phyloP scores from a whole-genome alignment of 495 filamentous ascomycete species.

The Gamarada debralockiae region DNA sequence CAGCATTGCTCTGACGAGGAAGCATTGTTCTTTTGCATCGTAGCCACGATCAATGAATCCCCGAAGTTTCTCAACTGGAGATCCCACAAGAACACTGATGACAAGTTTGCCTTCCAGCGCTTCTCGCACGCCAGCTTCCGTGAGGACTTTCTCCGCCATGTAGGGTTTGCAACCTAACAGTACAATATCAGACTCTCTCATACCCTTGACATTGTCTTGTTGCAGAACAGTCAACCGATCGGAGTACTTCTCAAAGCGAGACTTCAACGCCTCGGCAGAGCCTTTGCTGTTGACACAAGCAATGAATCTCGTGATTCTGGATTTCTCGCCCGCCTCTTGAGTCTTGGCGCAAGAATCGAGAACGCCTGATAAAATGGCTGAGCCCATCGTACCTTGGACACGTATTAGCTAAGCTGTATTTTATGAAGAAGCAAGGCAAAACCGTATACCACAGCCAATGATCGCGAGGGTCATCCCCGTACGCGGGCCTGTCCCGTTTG shows the following conservation, averaged over 20 bases:
- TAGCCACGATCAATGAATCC: slow-evolving; percentile 19
- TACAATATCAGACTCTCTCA: slow-evolving; percentile 32
- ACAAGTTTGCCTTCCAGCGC: slow-evolving; percentile 76
- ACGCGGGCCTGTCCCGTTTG: background rate
- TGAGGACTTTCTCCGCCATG: slow-evolving; percentile 61
- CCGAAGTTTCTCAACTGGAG: slow-evolving; percentile 37
- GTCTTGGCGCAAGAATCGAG: slow-evolving; percentile 48
- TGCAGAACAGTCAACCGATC: slow-evolving; percentile 1
- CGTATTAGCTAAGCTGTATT: background rate
- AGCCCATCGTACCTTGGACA: slow-evolving; percentile 67
- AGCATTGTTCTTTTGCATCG: slow-evolving; percentile 42
- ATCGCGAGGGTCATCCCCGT: slow-evolving; percentile 56
- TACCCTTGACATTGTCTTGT: slow-evolving; percentile 16
- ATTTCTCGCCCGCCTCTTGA: slow-evolving; percentile 35
- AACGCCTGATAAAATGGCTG: slow-evolving; percentile 78
- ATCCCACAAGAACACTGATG: slow-evolving; percentile 79
- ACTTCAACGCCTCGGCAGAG: slow-evolving; percentile 40
- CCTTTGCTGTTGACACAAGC: slow-evolving; percentile 57
- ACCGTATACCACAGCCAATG: slow-evolving; percentile 61
- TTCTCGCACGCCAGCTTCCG: slow-evolving; percentile 58
- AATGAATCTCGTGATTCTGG: slow-evolving; percentile 63
- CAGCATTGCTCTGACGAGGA: slow-evolving; percentile 57
- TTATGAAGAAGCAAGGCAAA: background rate
- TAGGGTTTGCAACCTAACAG: slow-evolving; percentile 78
- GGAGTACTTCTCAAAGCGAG: slow-evolving; percentile 1